Percentiles rank a stretch among this genome's conserved stretches.
Conservation (phyloP, 2,329 filamentous ascomycete genomes). For the Lasiodiplodia hormozganensis region DNA sequence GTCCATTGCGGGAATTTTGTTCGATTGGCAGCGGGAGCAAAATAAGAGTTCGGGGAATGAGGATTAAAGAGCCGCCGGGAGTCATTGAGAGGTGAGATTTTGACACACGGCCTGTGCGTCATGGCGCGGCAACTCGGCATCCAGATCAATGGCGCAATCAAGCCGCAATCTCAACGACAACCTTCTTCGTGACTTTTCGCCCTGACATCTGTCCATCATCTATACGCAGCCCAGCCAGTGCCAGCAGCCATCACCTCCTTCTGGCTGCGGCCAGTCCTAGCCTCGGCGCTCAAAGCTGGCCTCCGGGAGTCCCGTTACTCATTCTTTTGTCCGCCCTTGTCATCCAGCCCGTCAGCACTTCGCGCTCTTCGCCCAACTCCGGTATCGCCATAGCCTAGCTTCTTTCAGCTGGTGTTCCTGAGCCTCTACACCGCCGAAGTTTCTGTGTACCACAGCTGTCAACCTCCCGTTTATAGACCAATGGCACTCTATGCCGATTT, state of each 20-base stretch:
- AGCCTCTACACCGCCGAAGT: not conserved
- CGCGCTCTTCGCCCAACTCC: not conserved
- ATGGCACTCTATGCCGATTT: no score
- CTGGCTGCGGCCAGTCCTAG: not conserved
- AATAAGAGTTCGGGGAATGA: not conserved
- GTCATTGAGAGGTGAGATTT: conserved; percentile 12
- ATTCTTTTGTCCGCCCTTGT: not conserved
- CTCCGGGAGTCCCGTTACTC: not conserved
- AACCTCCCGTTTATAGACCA: not conserved
- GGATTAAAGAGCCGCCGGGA: not conserved
- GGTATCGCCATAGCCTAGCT: not conserved
- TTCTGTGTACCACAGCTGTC: not conserved
- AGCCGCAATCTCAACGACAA: not conserved
- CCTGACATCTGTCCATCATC: not conserved
- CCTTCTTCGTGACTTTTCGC: not conserved
- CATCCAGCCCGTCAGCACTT: not conserved
- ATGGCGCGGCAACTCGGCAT: not conserved
- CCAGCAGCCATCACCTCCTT: not conserved
- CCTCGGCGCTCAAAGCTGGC: not conserved
- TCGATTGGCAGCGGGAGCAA: not conserved
- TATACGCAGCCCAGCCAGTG: not conserved
- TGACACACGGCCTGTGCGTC: conserved; percentile 9
- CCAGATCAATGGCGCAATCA: not conserved
- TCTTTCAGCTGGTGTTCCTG: not conserved
- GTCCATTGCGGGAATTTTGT: not conserved